phyloP scores from a whole-genome alignment of 306 rosid genomes.

The Rosa lucieae region DNA sequence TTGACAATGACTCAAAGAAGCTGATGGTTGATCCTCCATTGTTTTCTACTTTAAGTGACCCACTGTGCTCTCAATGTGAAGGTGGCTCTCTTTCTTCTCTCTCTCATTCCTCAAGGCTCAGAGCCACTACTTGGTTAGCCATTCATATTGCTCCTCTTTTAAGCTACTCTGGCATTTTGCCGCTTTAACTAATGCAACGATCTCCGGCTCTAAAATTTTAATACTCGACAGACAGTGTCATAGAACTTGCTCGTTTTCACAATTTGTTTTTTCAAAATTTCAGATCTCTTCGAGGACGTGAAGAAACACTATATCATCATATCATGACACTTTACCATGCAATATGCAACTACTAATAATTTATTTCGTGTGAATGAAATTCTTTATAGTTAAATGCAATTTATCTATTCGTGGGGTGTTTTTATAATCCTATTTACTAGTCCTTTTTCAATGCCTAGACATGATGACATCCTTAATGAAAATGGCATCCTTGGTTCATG shows the following conservation, averaged over 20 bases:
- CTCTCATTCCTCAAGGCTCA: background rate
- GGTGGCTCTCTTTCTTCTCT: background rate
- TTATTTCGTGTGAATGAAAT: background rate
- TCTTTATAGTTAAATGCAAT: background rate
- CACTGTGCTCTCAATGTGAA: background rate
- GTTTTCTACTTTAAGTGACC: constrained; percentile 1
- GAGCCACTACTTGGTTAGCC: background rate
- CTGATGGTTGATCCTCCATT: constrained; percentile 19
- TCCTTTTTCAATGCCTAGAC: background rate
- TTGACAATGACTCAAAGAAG: constrained; percentile 42
- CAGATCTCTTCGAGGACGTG: background rate
- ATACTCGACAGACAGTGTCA: too few species aligned
- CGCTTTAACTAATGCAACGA: background rate
- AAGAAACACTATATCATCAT: background rate
- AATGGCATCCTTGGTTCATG: constrained; percentile 6
- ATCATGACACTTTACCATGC: background rate
- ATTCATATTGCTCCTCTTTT: background rate
- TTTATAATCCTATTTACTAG: background rate
- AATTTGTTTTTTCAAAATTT: background rate
- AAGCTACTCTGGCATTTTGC: constrained; percentile 1
- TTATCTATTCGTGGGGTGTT: background rate
- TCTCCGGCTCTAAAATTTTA: too few species aligned
- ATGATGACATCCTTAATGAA: background rate
- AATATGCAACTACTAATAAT: background rate
- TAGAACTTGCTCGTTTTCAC: too few species aligned